Conservation (phyloP, 176 grass and related monocot genomes). For the Metroxylon sagu region DNA sequence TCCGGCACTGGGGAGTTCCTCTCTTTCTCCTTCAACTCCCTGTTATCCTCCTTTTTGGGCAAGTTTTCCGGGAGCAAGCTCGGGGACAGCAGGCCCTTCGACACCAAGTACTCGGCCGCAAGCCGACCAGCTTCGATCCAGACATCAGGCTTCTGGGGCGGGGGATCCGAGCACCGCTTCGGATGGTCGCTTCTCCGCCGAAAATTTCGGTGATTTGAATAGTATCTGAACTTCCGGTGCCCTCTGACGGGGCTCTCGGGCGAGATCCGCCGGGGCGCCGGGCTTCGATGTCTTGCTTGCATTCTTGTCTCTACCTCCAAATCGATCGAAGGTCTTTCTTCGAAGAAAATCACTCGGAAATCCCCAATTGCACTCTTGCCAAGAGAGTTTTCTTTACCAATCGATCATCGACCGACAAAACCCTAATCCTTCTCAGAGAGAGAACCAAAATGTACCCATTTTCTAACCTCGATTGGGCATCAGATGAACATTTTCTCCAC, state of each 20-base stretch:
- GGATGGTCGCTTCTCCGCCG: slow-evolving; percentile 13
- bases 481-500: too few relatives aligned
- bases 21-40: neutral
- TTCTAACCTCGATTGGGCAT: too few relatives aligned
- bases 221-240: neutral
- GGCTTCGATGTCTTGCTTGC: slow-evolving; percentile 1
- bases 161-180: slow-evolving; percentile 6
- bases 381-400: too few relatives aligned
- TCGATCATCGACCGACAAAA: too few relatives aligned
- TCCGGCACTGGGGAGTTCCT: neutral
- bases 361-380: too few relatives aligned
- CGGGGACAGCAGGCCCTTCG: slow-evolving; percentile 39
- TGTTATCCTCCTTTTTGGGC: too few relatives aligned
- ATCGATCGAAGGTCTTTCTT: neutral
- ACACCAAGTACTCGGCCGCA: slow-evolving; percentile 46
- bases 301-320: neutral
- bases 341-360: too few relatives aligned
- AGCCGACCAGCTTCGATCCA: slow-evolving; percentile 53
- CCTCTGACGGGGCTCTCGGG: neutral
- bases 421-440: too few relatives aligned
- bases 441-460: too few relatives aligned
- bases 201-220: slow-evolving; percentile 1
- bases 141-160: slow-evolving; percentile 12
- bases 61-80: slow-evolving; percentile 18
- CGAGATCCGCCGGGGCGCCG: neutral